A percentile compares a stretch with the other conserved stretches of the same genome.
Evolutionary conservation across 352 stramenopile genomes (phyloP).

Genomic region (Globisporangium sylvaticum): DNA sequence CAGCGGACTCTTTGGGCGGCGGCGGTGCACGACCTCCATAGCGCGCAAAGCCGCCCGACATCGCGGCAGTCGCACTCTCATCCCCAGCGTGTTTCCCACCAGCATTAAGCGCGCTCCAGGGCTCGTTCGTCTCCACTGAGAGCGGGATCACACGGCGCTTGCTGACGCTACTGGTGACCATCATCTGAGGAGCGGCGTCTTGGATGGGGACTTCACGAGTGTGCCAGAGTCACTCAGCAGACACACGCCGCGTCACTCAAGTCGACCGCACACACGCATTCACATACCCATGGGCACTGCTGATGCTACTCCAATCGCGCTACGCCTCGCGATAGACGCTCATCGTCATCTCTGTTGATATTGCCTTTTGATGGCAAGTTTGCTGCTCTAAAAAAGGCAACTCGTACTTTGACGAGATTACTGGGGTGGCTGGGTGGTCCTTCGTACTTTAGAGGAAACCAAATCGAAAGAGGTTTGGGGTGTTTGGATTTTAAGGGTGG

Average conservation of each 20-base stretch:
- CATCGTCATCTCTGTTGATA: background rate
- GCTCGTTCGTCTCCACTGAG: slow-evolving; percentile 24
- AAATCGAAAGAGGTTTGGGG: background rate
- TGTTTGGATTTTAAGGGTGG: background rate
- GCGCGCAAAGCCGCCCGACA: slow-evolving; percentile 3
- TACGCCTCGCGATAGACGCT: background rate
- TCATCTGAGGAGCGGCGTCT: background rate
- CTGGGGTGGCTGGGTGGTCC: no score
- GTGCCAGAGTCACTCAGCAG: background rate
- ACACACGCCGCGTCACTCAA: background rate
- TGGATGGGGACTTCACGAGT: background rate
- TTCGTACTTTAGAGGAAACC: background rate
- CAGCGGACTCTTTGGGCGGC: slow-evolving; percentile 49
- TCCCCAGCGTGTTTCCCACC: background rate
- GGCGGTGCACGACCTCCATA: slow-evolving; percentile 23
- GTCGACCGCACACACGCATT: background rate
- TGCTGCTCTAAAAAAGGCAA: background rate
- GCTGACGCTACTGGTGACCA: slow-evolving; percentile 10
- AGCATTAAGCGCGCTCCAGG: slow-evolving; percentile 1
- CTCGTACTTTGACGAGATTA: background rate
- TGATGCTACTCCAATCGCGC: background rate
- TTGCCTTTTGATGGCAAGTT: background rate
- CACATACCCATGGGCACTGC: background rate
- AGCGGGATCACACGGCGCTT: slow-evolving; percentile 41
- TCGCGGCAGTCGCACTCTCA: background rate